These are phyloP conservation scores for Fraxinus greggii DNA, from an alignment of 305 asterid species.

Conservation along the genomic window DNA sequence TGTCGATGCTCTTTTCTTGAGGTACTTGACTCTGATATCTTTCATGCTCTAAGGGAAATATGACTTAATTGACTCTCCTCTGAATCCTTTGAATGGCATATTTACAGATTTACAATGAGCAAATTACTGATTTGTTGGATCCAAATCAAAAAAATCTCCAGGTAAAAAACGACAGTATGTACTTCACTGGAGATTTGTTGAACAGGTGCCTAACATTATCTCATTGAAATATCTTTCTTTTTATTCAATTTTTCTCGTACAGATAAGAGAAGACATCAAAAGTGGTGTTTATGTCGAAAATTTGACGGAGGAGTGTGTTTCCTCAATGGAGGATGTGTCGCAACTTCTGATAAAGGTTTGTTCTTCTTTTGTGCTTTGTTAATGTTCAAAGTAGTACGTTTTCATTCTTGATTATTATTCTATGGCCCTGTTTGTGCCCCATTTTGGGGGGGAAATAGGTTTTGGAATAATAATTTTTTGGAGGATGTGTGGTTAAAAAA, in stretches of 20 bases:
- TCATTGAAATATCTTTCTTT: not conserved
- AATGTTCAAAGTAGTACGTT: conserved; percentile 6
- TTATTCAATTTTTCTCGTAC: conserved; percentile 24
- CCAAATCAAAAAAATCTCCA: conserved; percentile 89
- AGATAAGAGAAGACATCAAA: conserved; percentile 93
- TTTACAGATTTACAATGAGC: conserved; percentile 92
- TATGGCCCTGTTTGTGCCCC: not conserved
- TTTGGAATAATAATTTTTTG: not conserved
- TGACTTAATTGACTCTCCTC: conserved; percentile 6
- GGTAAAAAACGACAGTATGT: conserved; percentile 38
- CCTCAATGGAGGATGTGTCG: conserved; percentile 80
- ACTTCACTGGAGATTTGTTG: not conserved
- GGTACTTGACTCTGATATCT: conserved; percentile 44
- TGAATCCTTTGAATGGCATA: conserved; percentile 21
- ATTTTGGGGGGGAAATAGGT: not conserved
- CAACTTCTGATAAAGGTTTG: conserved; percentile 87
- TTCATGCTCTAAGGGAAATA: not conserved
- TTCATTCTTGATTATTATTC: not conserved
- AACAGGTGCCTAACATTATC: not conserved
- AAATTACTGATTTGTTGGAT: conserved; percentile 93
- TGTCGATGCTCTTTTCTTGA: conserved; percentile 98
- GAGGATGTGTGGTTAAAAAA: too few relatives aligned
- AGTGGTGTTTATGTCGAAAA: conserved; percentile 93
- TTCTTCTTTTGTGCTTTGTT: conserved; percentile 10
- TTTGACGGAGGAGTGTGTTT: conserved; percentile 85